Base-by-base conservation (phyloP, 495 filamentous ascomycete genomes). In the Echria macrotheca region DNA sequence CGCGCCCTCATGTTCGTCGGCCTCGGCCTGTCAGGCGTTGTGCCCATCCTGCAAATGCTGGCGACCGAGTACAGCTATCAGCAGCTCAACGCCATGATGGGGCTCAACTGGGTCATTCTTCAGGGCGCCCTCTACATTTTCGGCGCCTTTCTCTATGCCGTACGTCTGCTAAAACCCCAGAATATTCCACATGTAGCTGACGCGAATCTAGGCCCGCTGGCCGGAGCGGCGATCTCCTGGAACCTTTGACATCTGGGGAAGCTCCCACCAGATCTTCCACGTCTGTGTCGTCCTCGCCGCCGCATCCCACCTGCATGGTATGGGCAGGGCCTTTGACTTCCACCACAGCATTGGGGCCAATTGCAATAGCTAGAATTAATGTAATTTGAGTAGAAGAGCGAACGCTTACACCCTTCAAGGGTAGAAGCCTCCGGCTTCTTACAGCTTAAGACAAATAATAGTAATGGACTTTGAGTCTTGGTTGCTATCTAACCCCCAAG, bases 1-100 rank as follows among this genome's bases (percentile, higher is more conserved):
- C 82, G 93, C 32, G 89, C 94, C 8, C 70, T 76, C 46, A 95
- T 97, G 89, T 98, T 96, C 64, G 83, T 95, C 32, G 79, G 77
- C 21, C 85, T 97, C 70, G 93, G 93, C 8, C 69, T 89, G 35
- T 95, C 87, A 9, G 89, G 86, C 5, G 70, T 91, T 15, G 73
- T 96, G 44, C 93, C 93, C 0, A 79, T 80, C 21, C 50, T 72
- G 42, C 89, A 95, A 60, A 89, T 85, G 11, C 38, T 93, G 26
- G 46, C 53, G 15, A 58, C 85, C 10, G 31, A 46, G 14, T 87
- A 85, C 37, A 61, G 66, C 14, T 71, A 69, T 45, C 14, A 17
- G 7, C 17, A 60, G 9, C 56, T 76, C 59, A 72, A 82, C 23
- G 68, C 80, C 22, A 78, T 82, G 47, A 95, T 97, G 63, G 88